A percentile compares a stretch with the other conserved stretches of the same genome.
Evolutionary conservation across 176 grass and related monocot species (phyloP).

Genomic region (Melocanna baccifera): DNA sequence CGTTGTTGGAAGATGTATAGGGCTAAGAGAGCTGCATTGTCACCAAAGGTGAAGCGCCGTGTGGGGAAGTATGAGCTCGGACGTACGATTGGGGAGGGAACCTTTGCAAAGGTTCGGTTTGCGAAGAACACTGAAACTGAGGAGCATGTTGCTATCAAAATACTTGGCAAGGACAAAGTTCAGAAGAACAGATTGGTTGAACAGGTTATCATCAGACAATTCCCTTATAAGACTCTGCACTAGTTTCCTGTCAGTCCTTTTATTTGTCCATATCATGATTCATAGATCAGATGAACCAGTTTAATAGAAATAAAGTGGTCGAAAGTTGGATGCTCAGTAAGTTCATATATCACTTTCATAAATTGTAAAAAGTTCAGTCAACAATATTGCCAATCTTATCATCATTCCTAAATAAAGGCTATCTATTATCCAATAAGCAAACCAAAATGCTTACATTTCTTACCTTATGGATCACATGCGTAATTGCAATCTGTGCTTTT

Average conservation of each 20-base stretch:
- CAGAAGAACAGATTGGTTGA: slow-evolving; percentile 83
- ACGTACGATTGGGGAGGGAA: slow-evolving; percentile 88
- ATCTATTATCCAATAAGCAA: background rate
- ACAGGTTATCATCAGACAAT: slow-evolving; percentile 60
- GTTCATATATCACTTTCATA: background rate
- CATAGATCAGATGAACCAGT: background rate
- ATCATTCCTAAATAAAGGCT: background rate
- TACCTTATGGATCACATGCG: background rate
- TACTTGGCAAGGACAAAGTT: slow-evolving; percentile 96
- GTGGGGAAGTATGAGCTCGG: slow-evolving; percentile 96
- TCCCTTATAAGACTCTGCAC: background rate
- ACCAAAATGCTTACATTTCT: background rate
- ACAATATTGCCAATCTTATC: background rate
- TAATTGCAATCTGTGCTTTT: slow-evolving; percentile 12
- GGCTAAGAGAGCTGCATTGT: slow-evolving; percentile 63
- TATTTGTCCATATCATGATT: background rate
- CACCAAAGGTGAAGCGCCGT: slow-evolving; percentile 78
- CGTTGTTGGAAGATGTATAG: slow-evolving; percentile 52
- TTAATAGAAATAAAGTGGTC: background rate
- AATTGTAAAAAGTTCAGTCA: background rate
- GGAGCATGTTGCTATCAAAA: slow-evolving; percentile 94
- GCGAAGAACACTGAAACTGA: slow-evolving; percentile 74
- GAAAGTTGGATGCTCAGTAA: background rate
- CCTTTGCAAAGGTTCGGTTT: slow-evolving; percentile 93
- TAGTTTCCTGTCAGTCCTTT: background rate